phyloP scores from a whole-genome alignment of 768 basidiomycete genomes.

The Auriscalpium vulgare region DNA sequence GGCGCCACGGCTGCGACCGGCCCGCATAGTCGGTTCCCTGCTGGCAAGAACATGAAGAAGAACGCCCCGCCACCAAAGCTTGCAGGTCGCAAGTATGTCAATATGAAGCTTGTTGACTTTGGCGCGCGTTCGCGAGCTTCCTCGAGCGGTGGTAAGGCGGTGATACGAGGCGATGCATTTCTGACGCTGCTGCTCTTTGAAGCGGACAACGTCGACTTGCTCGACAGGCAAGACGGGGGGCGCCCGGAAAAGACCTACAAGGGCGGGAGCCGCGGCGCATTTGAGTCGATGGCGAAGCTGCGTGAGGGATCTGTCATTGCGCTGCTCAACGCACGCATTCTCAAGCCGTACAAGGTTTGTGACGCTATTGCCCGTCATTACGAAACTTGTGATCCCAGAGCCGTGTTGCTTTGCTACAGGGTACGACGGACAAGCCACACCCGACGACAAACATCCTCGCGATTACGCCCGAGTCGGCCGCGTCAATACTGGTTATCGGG shows the following conservation, averaged over 20 bases:
- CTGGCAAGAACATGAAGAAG: slow-evolving; percentile 12
- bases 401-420: slow-evolving; percentile 21
- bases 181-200: slow-evolving; percentile 85
- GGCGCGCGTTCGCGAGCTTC: slow-evolving; percentile 51
- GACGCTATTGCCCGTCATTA: background rate
- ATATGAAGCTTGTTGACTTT: slow-evolving; percentile 78
- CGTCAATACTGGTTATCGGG: slow-evolving; percentile 79
- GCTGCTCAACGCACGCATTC: slow-evolving; percentile 77
- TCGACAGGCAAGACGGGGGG: slow-evolving; percentile 43
- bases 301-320: slow-evolving; percentile 88
- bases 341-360: slow-evolving; percentile 77
- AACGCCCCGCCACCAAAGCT: slow-evolving; percentile 29
- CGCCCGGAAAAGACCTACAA: slow-evolving; percentile 59
- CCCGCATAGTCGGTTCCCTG: background rate
- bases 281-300: slow-evolving; percentile 78
- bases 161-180: slow-evolving; percentile 75
- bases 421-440: slow-evolving; percentile 53
- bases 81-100: slow-evolving; percentile 74
- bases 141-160: slow-evolving; percentile 44
- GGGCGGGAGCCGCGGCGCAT: slow-evolving; percentile 90
- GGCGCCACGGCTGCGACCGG: background rate
- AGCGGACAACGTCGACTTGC: slow-evolving; percentile 59
- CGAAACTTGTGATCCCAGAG: background rate
- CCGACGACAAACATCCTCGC: slow-evolving; percentile 79
- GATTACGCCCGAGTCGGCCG: slow-evolving; percentile 75